Evolutionary conservation across 768 basidiomycete genomes (phyloP).

Genomic region (Cystofilobasidium capitatum): DNA sequence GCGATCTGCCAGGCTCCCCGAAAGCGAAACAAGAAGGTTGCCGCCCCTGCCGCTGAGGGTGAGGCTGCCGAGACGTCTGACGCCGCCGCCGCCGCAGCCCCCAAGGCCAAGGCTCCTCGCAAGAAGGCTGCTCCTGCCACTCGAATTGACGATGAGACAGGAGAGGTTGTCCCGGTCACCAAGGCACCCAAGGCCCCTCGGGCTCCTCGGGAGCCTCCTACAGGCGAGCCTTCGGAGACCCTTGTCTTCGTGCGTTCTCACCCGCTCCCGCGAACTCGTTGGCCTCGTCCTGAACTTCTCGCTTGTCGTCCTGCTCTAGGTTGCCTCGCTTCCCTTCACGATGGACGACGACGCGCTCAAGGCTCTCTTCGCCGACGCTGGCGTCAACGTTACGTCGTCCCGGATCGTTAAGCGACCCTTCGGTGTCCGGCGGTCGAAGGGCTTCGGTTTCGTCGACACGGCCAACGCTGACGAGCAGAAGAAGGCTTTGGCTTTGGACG

Average conservation of each 20-base stretch:
- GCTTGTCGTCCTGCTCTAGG: neutral
- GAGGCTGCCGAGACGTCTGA: constrained; percentile 61
- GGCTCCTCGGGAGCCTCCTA: constrained; percentile 21
- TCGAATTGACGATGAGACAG: constrained; percentile 27
- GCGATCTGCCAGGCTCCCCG: neutral
- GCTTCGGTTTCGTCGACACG: constrained; percentile 96
- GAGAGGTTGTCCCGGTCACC: constrained; percentile 8
- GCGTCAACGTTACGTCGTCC: constrained; percentile 59
- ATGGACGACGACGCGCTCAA: constrained; percentile 75
- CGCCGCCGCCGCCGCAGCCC: constrained; percentile 48
- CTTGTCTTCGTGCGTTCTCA: constrained; percentile 32
- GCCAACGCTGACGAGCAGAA: constrained; percentile 77
- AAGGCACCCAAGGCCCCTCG: constrained; percentile 22
- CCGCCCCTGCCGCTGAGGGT: constrained; percentile 18
- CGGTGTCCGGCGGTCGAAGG: constrained; percentile 59
- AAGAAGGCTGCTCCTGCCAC: constrained; percentile 11
- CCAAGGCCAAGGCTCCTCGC: constrained; percentile 18
- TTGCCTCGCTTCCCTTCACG: constrained; percentile 89
- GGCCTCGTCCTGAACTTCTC: neutral
- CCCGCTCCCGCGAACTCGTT: neutral
- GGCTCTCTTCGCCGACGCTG: constrained; percentile 75
- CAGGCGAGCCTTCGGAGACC: constrained; percentile 75
- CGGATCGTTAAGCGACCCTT: constrained; percentile 56
- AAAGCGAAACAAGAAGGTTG: constrained; percentile 26
- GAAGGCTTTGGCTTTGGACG: constrained; percentile 80